Percentiles rank a stretch among this genome's conserved stretches.
phyloP scores from a whole-genome alignment of 306 rosid genomes.

The Vachellia collinsii region DNA sequence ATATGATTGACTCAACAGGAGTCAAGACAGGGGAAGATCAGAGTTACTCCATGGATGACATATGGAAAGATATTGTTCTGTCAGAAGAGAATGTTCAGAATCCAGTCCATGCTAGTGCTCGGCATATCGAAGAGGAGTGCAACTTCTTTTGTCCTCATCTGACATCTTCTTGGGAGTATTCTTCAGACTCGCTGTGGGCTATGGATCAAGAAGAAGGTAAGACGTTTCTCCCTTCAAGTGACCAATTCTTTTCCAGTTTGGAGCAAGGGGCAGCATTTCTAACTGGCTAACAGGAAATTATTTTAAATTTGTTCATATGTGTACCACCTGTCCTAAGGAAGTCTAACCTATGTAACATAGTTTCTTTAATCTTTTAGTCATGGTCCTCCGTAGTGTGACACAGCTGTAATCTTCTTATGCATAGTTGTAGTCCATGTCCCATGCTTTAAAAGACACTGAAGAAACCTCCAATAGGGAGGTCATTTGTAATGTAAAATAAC shows the following conservation, averaged over 20 bases:
- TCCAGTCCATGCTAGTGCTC: conserved; percentile 42
- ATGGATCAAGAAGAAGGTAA: conserved; percentile 59
- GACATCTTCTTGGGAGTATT: conserved; percentile 61
- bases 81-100: conserved; percentile 51
- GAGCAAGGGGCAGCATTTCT: conserved; percentile 45
- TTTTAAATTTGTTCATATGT: conserved; percentile 63
- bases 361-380: conserved; percentile 48
- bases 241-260: conserved; percentile 52
- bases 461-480: conserved; percentile 45
- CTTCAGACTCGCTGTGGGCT: conserved; percentile 62
- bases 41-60: conserved; percentile 77
- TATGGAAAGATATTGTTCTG: conserved; percentile 83
- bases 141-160: conserved; percentile 50
- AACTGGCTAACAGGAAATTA: conserved; percentile 60
- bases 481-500: conserved; percentile 52
- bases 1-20: conserved; percentile 32
- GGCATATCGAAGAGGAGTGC: conserved; percentile 47
- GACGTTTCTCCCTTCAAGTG: conserved; percentile 50
- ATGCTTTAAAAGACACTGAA: conserved; percentile 38
- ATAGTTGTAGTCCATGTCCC: conserved; percentile 40
- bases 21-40: conserved; percentile 40
- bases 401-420: conserved; percentile 50
- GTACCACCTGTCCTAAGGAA: conserved; percentile 34
- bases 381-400: conserved; percentile 41
- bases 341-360: conserved; percentile 53